These are phyloP conservation scores for Paracamarosporium sp. DNA, from an alignment of 2,329 filamentous ascomycete genomes.

Conservation along the genomic window DNA sequence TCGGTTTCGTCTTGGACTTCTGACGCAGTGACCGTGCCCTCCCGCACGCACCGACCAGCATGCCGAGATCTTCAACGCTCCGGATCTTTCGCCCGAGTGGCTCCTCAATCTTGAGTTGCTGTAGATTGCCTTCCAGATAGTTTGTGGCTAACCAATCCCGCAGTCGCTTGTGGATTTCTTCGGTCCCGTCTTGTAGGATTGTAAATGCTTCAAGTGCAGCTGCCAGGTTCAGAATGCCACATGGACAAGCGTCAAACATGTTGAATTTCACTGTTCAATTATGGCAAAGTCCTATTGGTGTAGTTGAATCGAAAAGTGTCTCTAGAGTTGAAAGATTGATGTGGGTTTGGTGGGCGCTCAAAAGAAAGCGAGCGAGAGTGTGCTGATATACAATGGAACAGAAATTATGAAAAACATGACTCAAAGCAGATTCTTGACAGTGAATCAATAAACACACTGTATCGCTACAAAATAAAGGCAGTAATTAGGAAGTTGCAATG, in stretches of 20 bases:
- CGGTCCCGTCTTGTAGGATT: neutral
- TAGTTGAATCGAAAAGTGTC: too few relatives aligned
- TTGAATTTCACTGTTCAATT: too few relatives aligned
- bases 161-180: constrained; percentile 5
- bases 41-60: constrained; percentile 11
- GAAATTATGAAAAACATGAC: too few relatives aligned
- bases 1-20: neutral
- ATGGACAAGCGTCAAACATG: neutral
- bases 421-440: too few relatives aligned
- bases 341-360: too few relatives aligned
- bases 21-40: constrained; percentile 8
- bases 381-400: too few relatives aligned
- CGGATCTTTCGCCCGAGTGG: constrained; percentile 11
- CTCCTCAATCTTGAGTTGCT: neutral
- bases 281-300: too few relatives aligned
- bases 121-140: neutral
- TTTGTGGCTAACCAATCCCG: neutral
- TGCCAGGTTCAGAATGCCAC: constrained; percentile 8
- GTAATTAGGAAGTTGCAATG: too few relatives aligned
- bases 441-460: too few relatives aligned
- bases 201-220: constrained; percentile 4
- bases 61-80: constrained; percentile 1
- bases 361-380: too few relatives aligned
- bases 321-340: too few relatives aligned
- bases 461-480: too few relatives aligned